Evolutionary conservation across 78 protist genomes (phyloP).

Genomic region (Guillardia theta): DNA sequence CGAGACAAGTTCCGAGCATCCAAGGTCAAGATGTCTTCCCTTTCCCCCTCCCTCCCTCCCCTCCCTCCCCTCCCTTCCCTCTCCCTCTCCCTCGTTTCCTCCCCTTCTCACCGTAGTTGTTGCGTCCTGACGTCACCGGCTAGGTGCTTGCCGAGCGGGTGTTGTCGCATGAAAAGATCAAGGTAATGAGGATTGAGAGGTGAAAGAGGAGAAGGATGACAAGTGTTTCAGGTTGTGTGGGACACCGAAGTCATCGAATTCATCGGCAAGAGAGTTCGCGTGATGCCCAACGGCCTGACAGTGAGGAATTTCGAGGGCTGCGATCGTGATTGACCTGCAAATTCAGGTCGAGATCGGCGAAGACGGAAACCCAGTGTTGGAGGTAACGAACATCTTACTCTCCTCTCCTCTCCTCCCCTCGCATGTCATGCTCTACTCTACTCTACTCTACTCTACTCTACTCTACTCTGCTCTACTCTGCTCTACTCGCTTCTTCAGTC

Average conservation of each 20-base stretch:
- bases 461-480: too few relatives aligned
- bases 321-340: too few relatives aligned
- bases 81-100: neutral
- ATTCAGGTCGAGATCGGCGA: too few relatives aligned
- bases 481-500: neutral
- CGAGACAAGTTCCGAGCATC: conserved; percentile 30
- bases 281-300: too few relatives aligned
- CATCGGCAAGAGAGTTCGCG: neutral
- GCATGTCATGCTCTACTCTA: neutral
- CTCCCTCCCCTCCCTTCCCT: neutral
- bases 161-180: neutral
- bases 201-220: neutral
- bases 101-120: neutral
- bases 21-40: neutral
- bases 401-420: neutral
- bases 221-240: neutral
- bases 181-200: neutral
- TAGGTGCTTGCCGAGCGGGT: neutral
- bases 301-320: too few relatives aligned
- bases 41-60: neutral
- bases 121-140: neutral
- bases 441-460: too few relatives aligned
- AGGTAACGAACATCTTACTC: neutral
- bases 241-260: neutral
- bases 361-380: too few relatives aligned